Evolutionary conservation across 2,329 filamentous ascomycete genomes (phyloP).

Genomic region (Trichoderma koningiopsis): DNA sequence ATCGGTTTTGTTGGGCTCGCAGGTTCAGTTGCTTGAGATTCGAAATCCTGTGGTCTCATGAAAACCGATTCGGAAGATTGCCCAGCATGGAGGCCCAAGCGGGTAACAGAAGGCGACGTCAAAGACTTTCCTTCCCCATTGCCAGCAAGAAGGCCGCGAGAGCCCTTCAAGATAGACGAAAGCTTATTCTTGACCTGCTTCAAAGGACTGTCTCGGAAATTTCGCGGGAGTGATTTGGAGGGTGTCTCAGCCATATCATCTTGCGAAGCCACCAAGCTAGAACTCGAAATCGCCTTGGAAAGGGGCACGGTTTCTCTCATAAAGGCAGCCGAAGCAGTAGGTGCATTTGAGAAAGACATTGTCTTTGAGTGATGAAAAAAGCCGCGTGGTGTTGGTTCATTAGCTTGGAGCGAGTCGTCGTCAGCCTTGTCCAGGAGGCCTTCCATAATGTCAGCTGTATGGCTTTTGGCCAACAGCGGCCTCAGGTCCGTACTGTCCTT

Average conservation of each 20-base stretch:
- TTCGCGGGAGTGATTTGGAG: slow-evolving; percentile 58
- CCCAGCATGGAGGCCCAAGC: slow-evolving; percentile 47
- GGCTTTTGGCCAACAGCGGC: slow-evolving; percentile 60
- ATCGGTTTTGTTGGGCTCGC: slow-evolving; percentile 49
- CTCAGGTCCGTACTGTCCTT: slow-evolving; percentile 41
- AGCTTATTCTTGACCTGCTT: slow-evolving; percentile 93
- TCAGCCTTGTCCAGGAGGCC: slow-evolving; percentile 52
- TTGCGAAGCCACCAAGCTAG: slow-evolving; percentile 53
- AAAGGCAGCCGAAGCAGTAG: slow-evolving; percentile 30
- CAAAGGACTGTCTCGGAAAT: slow-evolving; percentile 72
- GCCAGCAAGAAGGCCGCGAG: slow-evolving; percentile 81
- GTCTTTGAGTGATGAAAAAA: slow-evolving; percentile 57
- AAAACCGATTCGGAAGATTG: slow-evolving; percentile 54
- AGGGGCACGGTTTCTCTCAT: slow-evolving; percentile 38
- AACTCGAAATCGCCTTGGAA: slow-evolving; percentile 64
- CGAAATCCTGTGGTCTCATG: slow-evolving; percentile 31
- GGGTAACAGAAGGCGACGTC: slow-evolving; percentile 55
- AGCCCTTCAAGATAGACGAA: slow-evolving; percentile 86
- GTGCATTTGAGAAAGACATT: slow-evolving; percentile 61
- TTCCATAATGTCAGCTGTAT: slow-evolving; percentile 64
- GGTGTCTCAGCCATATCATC: slow-evolving; percentile 49
- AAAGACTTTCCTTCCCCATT: slow-evolving; percentile 64
- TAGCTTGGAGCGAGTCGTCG: slow-evolving; percentile 48
- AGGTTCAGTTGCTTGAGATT: slow-evolving; percentile 30
- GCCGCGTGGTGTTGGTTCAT: slow-evolving; percentile 24